phyloP scores from a whole-genome alignment of 108 stramenopile species.

The Parietichytrium sp. region DNA sequence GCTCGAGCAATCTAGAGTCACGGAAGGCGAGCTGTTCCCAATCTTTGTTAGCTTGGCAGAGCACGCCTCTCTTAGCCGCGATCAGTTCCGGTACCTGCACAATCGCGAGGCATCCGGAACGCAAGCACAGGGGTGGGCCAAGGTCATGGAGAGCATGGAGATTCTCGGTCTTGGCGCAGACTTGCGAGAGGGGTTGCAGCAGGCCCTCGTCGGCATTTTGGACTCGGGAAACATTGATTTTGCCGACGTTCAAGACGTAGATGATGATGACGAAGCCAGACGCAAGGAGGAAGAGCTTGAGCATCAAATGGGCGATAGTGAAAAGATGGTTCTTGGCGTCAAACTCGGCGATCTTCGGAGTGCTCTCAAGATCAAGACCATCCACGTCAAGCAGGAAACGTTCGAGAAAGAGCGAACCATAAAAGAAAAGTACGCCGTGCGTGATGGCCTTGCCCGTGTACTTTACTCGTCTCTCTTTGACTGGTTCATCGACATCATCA shows the following conservation, averaged over 20 bases:
- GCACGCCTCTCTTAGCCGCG: no score
- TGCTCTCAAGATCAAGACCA: background rate
- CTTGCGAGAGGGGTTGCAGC: background rate
- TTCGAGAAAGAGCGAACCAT: background rate
- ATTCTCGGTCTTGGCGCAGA: background rate
- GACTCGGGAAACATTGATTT: background rate
- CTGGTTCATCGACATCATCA: background rate
- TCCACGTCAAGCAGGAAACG: background rate
- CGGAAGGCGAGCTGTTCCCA: slow-evolving; percentile 3
- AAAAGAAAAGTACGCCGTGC: background rate
- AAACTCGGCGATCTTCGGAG: background rate
- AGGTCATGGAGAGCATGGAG: background rate
- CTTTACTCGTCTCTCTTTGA: slow-evolving; percentile 16
- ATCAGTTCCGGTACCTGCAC: no score
- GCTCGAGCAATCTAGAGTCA: background rate
- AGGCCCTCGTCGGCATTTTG: background rate
- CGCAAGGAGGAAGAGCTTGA: background rate
- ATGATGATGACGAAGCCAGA: background rate
- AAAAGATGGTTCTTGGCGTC: background rate
- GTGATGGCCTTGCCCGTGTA: slow-evolving; percentile 17
- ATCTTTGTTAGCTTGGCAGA: background rate
- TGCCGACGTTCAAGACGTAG: background rate
- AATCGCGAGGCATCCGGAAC: no score
- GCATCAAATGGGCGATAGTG: background rate
- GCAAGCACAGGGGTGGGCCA: background rate